Percentiles rank a stretch among this genome's conserved stretches.
phyloP scores from a whole-genome alignment of 139 green algal genomes.

The Tetraselmis chui region DNA sequence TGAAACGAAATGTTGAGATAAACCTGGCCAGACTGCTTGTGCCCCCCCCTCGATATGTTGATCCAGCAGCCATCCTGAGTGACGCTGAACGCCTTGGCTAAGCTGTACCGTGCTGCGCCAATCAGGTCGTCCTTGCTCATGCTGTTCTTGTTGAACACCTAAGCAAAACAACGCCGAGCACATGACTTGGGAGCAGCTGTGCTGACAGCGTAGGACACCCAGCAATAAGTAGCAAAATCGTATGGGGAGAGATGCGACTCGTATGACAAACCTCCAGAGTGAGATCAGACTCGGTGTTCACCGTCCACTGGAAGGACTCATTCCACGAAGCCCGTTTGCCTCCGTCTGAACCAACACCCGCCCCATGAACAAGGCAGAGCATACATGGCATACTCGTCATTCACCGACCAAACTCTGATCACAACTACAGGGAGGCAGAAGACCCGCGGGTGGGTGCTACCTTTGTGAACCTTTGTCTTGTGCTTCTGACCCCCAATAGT shows the following conservation, averaged over 20 bases:
- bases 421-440: not conserved
- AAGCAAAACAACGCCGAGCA: not conserved
- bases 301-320: not conserved
- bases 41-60: not conserved
- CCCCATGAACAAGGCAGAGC: not conserved
- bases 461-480: not conserved
- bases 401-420: no score
- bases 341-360: not conserved
- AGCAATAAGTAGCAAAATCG: not conserved
- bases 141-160: not conserved
- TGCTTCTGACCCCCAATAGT: not conserved
- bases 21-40: not conserved
- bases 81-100: not conserved
- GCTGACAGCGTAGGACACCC: no score
- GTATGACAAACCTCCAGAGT: not conserved
- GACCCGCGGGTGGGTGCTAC: not conserved
- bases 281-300: not conserved
- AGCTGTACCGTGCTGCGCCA: not conserved
- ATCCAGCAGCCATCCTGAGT: not conserved
- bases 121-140: not conserved
- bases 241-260: not conserved
- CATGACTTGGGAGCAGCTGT: no score
- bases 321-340: not conserved
- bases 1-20: not conserved
- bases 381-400: no score